Percentiles rank a stretch among this genome's conserved stretches.
Evolutionary conservation across 495 filamentous ascomycete genomes (phyloP).

Genomic region (Penicillium odoratum): DNA sequence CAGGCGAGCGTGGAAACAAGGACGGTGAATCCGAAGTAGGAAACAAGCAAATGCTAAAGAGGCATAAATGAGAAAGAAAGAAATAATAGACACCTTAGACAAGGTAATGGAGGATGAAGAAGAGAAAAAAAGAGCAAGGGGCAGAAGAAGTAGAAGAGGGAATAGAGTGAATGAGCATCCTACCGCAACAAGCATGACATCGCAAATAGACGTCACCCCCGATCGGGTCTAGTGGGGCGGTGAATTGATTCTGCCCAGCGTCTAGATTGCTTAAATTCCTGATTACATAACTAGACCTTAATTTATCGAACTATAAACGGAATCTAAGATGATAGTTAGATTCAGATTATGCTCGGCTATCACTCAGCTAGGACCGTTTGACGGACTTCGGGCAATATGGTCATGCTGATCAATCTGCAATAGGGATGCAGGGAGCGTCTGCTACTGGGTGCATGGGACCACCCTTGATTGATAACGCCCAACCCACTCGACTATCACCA

Average conservation of each 20-base stretch:
- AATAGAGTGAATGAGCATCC: conserved; percentile 14
- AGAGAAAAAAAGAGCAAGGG: conserved; percentile 26
- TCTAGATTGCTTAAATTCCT: not conserved
- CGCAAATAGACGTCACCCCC: conserved; percentile 32
- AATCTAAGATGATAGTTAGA: no score
- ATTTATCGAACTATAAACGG: no score
- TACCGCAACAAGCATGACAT: conserved; percentile 31
- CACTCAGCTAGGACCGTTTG: not conserved
- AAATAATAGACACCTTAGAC: not conserved
- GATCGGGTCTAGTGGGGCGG: conserved; percentile 30
- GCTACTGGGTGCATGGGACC: conserved; percentile 15
- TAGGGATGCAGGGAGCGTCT: conserved; percentile 15
- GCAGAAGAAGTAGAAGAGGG: conserved; percentile 16
- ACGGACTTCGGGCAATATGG: not conserved
- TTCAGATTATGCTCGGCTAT: not conserved
- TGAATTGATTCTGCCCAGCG: conserved; percentile 22
- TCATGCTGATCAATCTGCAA: not conserved
- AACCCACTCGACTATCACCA: conserved; percentile 6
- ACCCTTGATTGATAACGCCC: conserved; percentile 26
- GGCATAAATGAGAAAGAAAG: not conserved
- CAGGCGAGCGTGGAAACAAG: conserved; percentile 9
- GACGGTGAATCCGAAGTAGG: conserved; percentile 5
- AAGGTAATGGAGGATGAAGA: conserved; percentile 6
- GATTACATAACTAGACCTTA: not conserved
- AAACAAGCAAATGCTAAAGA: conserved; percentile 6